Evolutionary conservation across 352 stramenopile species (phyloP).

Genomic region (Pythium pectinolyticum): DNA sequence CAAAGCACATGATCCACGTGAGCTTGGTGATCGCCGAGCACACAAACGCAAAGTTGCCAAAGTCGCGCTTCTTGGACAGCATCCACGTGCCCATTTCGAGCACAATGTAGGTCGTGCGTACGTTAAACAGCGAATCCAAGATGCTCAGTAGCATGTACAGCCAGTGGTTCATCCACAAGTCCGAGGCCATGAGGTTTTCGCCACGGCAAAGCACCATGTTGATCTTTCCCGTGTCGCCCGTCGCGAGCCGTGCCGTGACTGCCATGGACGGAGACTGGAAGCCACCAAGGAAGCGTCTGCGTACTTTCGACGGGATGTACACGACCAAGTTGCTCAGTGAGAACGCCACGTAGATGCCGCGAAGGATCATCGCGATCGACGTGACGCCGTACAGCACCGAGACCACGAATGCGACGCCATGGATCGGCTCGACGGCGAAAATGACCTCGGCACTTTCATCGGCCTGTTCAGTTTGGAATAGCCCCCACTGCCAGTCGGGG

Average conservation of each 20-base stretch:
- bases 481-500: conserved; percentile 3
- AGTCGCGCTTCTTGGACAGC: conserved; percentile 27
- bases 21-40: conserved; percentile 33
- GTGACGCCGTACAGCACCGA: conserved; percentile 8
- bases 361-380: conserved; percentile 17
- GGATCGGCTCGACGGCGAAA: neutral
- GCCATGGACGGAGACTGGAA: conserved; percentile 19
- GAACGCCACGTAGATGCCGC: conserved; percentile 10
- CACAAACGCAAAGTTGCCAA: conserved; percentile 41
- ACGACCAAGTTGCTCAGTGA: neutral
- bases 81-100: conserved; percentile 37
- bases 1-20: conserved; percentile 41
- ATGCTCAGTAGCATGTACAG: conserved; percentile 45
- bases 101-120: conserved; percentile 36
- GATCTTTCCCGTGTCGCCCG: conserved; percentile 18
- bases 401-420: neutral
- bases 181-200: conserved; percentile 33
- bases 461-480: conserved; percentile 1
- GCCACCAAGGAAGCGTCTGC: neutral
- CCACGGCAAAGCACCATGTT: conserved; percentile 23
- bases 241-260: neutral
- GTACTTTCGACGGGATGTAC: conserved; percentile 16
- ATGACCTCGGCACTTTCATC: conserved; percentile 7
- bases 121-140: conserved; percentile 33
- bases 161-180: conserved; percentile 51